phyloP scores from a whole-genome alignment of 306 rosid genomes.

The Elaeagnus macrophylla region DNA sequence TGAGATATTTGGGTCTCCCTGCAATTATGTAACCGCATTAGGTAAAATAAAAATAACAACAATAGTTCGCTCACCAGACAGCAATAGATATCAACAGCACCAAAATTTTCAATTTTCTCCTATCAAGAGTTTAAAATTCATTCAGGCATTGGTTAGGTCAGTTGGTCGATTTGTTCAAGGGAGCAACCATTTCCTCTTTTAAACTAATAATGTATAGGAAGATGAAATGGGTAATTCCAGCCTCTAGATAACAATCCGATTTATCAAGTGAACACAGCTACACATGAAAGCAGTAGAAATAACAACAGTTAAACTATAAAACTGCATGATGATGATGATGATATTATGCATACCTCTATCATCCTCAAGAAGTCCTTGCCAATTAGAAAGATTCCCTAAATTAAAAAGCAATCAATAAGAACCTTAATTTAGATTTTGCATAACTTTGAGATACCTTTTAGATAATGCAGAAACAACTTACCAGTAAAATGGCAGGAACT shows the following conservation, averaged over 20 bases:
- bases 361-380: constrained; percentile 62
- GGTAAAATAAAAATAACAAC: neutral
- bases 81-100: neutral
- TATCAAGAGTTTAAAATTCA: too few relatives aligned
- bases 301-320: neutral
- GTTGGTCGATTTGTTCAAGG: too few relatives aligned
- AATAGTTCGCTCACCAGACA: constrained; percentile 1
- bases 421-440: constrained; percentile 17
- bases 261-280: neutral
- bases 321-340: constrained; percentile 8
- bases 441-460: constrained; percentile 15
- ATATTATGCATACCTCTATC: constrained; percentile 40
- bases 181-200: too few relatives aligned
- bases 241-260: neutral
- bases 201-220: too few relatives aligned
- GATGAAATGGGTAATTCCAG: neutral
- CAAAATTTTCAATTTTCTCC: too few relatives aligned
- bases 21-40: constrained; percentile 13
- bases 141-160: too few relatives aligned
- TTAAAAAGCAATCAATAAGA: constrained; percentile 23
- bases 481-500: constrained; percentile 73
- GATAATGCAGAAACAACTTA: constrained; percentile 26
- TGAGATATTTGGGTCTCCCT: constrained; percentile 58
- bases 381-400: constrained; percentile 61
- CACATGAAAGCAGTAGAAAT: neutral